Evolutionary conservation across 495 filamentous ascomycete genomes (phyloP).

Genomic region (Bacidia rubella): DNA sequence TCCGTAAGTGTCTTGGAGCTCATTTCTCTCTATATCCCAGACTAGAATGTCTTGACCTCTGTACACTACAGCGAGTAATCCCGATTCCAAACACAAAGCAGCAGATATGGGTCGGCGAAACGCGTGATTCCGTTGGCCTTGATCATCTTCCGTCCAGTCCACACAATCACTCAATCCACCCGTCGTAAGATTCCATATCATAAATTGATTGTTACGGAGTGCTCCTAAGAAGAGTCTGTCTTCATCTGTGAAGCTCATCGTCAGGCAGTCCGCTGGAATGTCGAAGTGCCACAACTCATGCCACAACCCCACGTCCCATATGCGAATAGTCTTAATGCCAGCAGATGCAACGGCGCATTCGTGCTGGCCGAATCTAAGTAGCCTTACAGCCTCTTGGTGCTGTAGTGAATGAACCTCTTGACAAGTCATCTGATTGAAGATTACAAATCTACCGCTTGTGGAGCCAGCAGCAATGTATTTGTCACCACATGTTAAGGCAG

Average conservation of each 20-base stretch:
- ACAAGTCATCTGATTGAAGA: conserved; percentile 17
- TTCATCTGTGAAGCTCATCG: conserved; percentile 13
- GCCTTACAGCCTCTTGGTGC: conserved; percentile 15
- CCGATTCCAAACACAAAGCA: conserved; percentile 9
- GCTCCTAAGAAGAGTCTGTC: conserved; percentile 16
- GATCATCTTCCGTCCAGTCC: conserved; percentile 17
- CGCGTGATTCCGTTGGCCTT: conserved; percentile 5
- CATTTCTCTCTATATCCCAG: conserved; percentile 18
- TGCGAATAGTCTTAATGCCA: conserved; percentile 9
- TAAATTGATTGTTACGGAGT: conserved; percentile 13
- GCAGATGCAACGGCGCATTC: conserved; percentile 14
- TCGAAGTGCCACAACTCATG: conserved; percentile 12
- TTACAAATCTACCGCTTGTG: conserved; percentile 10
- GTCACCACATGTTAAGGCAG: conserved; percentile 8
- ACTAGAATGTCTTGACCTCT: conserved; percentile 19
- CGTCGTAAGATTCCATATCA: conserved; percentile 17
- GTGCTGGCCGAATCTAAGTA: conserved; percentile 13
- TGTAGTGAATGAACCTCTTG: conserved; percentile 12
- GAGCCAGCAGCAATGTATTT: conserved; percentile 10
- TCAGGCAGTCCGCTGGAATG: conserved; percentile 9
- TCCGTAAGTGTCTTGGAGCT: conserved; percentile 15
- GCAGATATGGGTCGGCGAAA: conserved; percentile 14
- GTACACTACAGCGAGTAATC: conserved; percentile 20
- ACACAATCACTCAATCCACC: conserved; percentile 5
- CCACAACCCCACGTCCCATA: conserved; percentile 19